Evolutionary conservation across 208 protist genomes (phyloP), one percentile per base, ranked within the genome.

Genomic region (Tritrichomonas foetus): DNA sequence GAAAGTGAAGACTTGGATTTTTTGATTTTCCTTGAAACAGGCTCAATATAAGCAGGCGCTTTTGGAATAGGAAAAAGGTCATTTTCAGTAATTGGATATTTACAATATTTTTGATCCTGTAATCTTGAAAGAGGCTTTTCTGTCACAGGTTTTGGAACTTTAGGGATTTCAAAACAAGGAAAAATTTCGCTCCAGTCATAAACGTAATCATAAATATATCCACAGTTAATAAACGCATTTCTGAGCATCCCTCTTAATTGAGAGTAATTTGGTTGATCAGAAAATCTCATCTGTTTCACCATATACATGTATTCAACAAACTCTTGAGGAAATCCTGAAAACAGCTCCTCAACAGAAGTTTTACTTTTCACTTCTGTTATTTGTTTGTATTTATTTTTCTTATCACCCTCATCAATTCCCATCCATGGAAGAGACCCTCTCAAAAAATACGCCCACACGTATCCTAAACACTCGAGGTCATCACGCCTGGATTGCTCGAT

Each of bases 401-500:
- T 95, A 22, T 30, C 41, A 25, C 50, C 41, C 3, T 33, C 39
- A 36, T 30, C 33, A 82, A 99, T 95, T 0, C 98, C 98, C 96
- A 99, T 98, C 99, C 98, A 99, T 78, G 99, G 99, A 66, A 99
- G 96, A 57, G 96, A 97, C 33, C 99, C 99, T 53, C 98, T 96
- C 44, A 99, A 95, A 95, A 99, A 99, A 96, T 99, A 99, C 95
- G 99, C 97, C 36, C 99, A 96, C 44, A 99, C 98, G 96, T 99
- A 99, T 74, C 98, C 99, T 33, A 99, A 96, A 36, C 97, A 98
- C 96, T 99, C 99, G 9, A 96, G 89, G 72, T 96, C 95, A 93
- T 96, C 95, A 2, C 95, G 53, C 25, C 95, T 27, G 0, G 95
- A 96, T 95, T 98, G 98, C 96, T 98, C 98, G 74, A 99, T 99